A percentile compares a stretch with the other conserved stretches of the same genome.
These are phyloP conservation scores for Lipomyces sp. DNA, from an alignment of 805 yeast species.

Conservation along the genomic window DNA sequence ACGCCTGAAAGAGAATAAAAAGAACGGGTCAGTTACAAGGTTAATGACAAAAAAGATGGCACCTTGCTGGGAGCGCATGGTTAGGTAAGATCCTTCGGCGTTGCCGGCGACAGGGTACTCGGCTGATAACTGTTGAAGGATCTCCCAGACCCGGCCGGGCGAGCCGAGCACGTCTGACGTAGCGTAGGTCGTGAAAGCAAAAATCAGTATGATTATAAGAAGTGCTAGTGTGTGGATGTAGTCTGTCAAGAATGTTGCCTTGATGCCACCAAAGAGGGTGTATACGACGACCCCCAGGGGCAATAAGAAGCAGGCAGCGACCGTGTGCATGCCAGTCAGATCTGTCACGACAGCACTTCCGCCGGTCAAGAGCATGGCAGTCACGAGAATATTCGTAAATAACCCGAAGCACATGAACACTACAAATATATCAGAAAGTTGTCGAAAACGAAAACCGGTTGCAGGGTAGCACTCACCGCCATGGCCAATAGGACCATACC, in stretches of 20 bases:
- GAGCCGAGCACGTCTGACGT: slow-evolving; percentile 74
- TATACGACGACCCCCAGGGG: slow-evolving; percentile 80
- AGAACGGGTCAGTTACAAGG: slow-evolving; percentile 37
- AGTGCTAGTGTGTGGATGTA: slow-evolving; percentile 81
- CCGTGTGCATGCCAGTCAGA: slow-evolving; percentile 80
- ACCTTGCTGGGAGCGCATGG: slow-evolving; percentile 83
- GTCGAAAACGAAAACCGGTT: not conserved
- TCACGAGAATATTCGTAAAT: slow-evolving; percentile 86
- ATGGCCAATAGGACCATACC: slow-evolving; percentile 83
- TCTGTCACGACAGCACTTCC: slow-evolving; percentile 83
- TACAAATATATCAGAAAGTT: not conserved
- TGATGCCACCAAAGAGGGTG: slow-evolving; percentile 80
- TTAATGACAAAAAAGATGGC: slow-evolving; percentile 90
- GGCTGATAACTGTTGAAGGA: slow-evolving; percentile 60
- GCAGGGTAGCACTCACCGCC: slow-evolving; percentile 35
- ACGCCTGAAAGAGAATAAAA: too few species aligned
- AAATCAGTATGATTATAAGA: slow-evolving; percentile 74
- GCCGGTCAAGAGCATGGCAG: slow-evolving; percentile 90
- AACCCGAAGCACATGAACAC: slow-evolving; percentile 64
- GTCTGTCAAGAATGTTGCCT: slow-evolving; percentile 81
- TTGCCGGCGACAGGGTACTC: slow-evolving; percentile 75
- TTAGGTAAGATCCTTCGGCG: slow-evolving; percentile 82
- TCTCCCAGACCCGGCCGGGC: slow-evolving; percentile 79
- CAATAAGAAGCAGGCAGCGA: slow-evolving; percentile 79
- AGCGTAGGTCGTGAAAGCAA: slow-evolving; percentile 79